Evolutionary conservation across 2,329 filamentous ascomycete species (phyloP).

Genomic region (Paecilomyces sp.): DNA sequence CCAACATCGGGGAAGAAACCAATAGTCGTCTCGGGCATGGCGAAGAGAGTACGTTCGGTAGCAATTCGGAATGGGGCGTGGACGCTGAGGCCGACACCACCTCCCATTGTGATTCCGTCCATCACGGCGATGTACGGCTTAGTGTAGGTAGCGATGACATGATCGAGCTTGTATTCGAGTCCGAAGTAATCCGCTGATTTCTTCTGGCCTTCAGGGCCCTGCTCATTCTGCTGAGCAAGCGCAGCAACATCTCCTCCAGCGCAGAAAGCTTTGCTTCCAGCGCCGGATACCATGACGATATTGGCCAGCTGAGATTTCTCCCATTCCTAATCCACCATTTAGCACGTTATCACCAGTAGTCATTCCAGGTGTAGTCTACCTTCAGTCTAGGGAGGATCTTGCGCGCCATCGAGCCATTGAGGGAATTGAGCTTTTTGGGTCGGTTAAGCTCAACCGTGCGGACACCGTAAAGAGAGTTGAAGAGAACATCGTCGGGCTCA

Average conservation of each 20-base stretch:
- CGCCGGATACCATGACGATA: constrained; percentile 84
- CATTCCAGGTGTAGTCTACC: constrained; percentile 20
- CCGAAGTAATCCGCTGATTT: constrained; percentile 80
- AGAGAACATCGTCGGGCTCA: constrained; percentile 84
- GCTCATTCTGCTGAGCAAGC: constrained; percentile 66
- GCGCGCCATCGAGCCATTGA: constrained; percentile 88
- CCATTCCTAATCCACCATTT: constrained; percentile 58
- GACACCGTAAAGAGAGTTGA: constrained; percentile 80
- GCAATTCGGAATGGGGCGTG: constrained; percentile 96
- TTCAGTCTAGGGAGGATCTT: constrained; percentile 86
- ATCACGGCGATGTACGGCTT: constrained; percentile 95
- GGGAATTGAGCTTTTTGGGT: constrained; percentile 81
- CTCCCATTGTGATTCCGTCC: constrained; percentile 98
- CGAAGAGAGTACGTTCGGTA: constrained; percentile 89
- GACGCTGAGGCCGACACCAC: constrained; percentile 86
- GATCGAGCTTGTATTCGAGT: constrained; percentile 92
- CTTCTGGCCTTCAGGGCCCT: constrained; percentile 62
- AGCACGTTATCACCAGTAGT: constrained; percentile 4
- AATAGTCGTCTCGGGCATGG: constrained; percentile 98
- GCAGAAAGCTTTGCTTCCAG: constrained; percentile 78
- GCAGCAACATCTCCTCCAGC: constrained; percentile 84
- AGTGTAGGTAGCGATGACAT: constrained; percentile 84
- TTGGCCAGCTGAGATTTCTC: constrained; percentile 91
- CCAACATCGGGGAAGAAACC: constrained; percentile 99
- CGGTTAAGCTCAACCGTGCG: constrained; percentile 92